Evolutionary conservation across 1,284 basidiomycete genomes (phyloP).

Genomic region (Sutorius eximius): DNA sequence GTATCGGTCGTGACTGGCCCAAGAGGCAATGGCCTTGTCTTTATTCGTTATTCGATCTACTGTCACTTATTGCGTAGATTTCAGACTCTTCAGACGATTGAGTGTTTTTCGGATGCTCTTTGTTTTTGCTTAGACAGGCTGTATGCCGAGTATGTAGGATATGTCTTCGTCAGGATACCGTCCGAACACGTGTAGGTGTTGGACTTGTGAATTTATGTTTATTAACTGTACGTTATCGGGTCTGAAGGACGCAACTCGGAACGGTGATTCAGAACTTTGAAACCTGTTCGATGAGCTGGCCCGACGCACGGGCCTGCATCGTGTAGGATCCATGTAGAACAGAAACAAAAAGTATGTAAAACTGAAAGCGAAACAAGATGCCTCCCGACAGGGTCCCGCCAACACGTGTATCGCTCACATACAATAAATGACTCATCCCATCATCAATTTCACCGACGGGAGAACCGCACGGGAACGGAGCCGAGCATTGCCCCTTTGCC

Average conservation of each 20-base stretch:
- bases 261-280: not conserved
- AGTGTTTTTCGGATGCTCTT: not conserved
- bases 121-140: not conserved
- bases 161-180: not conserved
- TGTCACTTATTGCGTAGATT: not conserved
- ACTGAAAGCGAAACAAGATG: no score
- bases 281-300: not conserved
- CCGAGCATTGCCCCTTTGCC: not conserved
- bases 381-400: not conserved
- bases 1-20: not conserved
- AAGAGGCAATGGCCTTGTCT: not conserved
- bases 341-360: no score
- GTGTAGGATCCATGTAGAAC: no score
- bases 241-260: no score
- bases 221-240: not conserved
- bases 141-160: not conserved
- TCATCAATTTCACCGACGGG: not conserved
- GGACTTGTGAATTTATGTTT: slow-evolving; percentile 1
- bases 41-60: not conserved
- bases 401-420: not conserved
- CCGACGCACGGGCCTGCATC: no score
- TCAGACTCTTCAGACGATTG: not conserved
- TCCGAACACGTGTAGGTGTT: not conserved
- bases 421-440: not conserved
- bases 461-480: not conserved